phyloP scores from a whole-genome alignment of 2,329 filamentous ascomycete species.

The Claviceps purpurea region DNA sequence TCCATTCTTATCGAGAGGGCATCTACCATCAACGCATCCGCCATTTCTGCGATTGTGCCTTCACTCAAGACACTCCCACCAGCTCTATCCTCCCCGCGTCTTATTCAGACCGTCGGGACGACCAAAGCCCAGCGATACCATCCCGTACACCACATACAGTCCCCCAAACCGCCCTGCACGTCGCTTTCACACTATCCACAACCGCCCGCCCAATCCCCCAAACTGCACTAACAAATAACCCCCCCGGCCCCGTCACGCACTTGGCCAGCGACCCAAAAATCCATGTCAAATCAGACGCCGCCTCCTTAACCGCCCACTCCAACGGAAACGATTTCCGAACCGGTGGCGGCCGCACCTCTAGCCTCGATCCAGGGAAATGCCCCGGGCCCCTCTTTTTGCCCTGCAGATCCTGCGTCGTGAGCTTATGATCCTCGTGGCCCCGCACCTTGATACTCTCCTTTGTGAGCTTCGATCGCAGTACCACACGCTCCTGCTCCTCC shows the following conservation, averaged over 20 bases:
- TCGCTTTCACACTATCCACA: background rate
- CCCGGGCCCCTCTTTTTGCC: conserved; percentile 13
- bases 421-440: conserved; percentile 16
- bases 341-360: conserved; percentile 11
- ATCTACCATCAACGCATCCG: too few species aligned
- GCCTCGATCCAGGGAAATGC: conserved; percentile 14
- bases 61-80: background rate
- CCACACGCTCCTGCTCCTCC: conserved; percentile 10
- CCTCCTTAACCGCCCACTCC: conserved; percentile 11
- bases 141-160: background rate
- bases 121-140: background rate
- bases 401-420: conserved; percentile 13
- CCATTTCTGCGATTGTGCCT: too few species aligned
- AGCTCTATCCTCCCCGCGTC: background rate
- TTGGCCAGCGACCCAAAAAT: conserved; percentile 8
- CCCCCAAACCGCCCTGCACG: background rate
- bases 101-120: background rate
- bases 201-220: background rate
- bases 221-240: background rate
- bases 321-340: conserved; percentile 11
- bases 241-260: conserved; percentile 4
- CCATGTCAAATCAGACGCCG: conserved; percentile 11
- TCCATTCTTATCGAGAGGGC: too few species aligned
- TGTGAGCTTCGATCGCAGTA: conserved; percentile 12
- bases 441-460: conserved; percentile 14